Evolutionary conservation across 2,329 filamentous ascomycete genomes (phyloP).

Genomic region (Cyanodermella asteris): DNA sequence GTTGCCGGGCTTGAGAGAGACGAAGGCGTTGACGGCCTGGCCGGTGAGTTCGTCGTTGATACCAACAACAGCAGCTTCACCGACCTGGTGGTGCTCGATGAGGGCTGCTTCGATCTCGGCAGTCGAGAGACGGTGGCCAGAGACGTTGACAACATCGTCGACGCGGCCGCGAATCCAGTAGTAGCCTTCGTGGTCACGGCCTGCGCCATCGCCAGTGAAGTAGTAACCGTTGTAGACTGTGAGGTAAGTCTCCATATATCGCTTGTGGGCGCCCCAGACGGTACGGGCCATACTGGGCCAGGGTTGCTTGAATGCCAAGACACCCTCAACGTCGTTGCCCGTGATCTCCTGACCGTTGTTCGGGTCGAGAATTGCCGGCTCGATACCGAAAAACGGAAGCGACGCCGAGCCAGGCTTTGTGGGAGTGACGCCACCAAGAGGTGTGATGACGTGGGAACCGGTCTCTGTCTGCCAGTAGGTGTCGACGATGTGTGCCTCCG

Average conservation of each 20-base stretch:
- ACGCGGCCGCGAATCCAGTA: slow-evolving; percentile 99
- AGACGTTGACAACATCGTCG: slow-evolving; percentile 96
- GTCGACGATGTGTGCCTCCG: slow-evolving; percentile 81
- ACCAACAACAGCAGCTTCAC: slow-evolving; percentile 88
- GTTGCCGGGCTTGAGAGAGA: slow-evolving; percentile 69
- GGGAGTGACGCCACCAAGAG: slow-evolving; percentile 76
- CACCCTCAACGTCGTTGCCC: slow-evolving; percentile 93
- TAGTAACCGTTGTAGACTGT: slow-evolving; percentile 98
- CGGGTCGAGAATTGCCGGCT: slow-evolving; percentile 92
- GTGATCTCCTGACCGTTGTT: slow-evolving; percentile 81
- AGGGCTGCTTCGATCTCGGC: slow-evolving; percentile 95
- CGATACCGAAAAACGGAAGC: slow-evolving; percentile 93
- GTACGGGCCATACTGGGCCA: slow-evolving; percentile 98
- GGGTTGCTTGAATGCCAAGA: slow-evolving; percentile 87
- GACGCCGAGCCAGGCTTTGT: slow-evolving; percentile 95
- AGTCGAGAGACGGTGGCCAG: slow-evolving; percentile 84
- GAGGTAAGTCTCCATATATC: slow-evolving; percentile 96
- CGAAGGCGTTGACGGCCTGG: slow-evolving; percentile 93
- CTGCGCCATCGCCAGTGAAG: slow-evolving; percentile 57
- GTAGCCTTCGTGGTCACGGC: slow-evolving; percentile 91
- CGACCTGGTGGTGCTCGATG: slow-evolving; percentile 73
- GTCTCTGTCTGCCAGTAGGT: slow-evolving; percentile 99
- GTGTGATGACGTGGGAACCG: slow-evolving; percentile 86
- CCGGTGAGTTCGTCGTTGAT: slow-evolving; percentile 84
- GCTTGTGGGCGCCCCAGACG: slow-evolving; percentile 91